These are phyloP conservation scores for Emericellopsis atlantica DNA, from an alignment of 2,329 filamentous ascomycete genomes.

Conservation along the genomic window DNA sequence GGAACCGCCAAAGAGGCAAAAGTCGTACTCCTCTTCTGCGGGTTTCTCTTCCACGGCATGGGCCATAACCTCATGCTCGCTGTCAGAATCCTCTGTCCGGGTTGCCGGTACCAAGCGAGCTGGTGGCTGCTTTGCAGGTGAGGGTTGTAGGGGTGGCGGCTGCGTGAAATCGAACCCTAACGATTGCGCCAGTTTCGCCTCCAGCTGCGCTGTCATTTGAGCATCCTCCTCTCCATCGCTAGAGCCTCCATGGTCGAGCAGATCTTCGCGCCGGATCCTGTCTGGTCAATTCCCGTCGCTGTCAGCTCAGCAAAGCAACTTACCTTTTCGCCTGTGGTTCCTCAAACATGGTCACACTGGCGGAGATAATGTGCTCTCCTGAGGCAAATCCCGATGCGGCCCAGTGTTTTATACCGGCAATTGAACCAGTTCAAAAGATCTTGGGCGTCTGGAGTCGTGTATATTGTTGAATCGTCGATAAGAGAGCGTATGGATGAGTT, in stretches of 20 bases:
- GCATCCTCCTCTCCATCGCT: slow-evolving; percentile 18
- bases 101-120: slow-evolving; percentile 1
- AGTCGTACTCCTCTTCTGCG: slow-evolving; percentile 34
- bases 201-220: slow-evolving; percentile 28
- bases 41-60: slow-evolving; percentile 10
- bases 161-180: slow-evolving; percentile 22
- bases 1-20: slow-evolving; percentile 42
- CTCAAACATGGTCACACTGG: slow-evolving; percentile 13
- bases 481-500: neutral
- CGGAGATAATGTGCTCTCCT: too few species aligned
- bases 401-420: neutral
- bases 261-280: slow-evolving; percentile 43
- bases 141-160: neutral
- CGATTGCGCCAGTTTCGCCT: slow-evolving; percentile 33
- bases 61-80: slow-evolving; percentile 9
- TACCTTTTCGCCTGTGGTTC: slow-evolving; percentile 18
- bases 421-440: neutral
- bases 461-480: neutral
- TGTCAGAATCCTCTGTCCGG: slow-evolving; percentile 4
- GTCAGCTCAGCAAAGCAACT: neutral
- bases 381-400: too few species aligned
- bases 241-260: slow-evolving; percentile 24
- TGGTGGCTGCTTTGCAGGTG: neutral
- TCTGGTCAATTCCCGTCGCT: neutral
- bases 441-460: neutral